Conservation (phyloP, 768 basidiomycete species). For the Rubroboletus satanas region DNA sequence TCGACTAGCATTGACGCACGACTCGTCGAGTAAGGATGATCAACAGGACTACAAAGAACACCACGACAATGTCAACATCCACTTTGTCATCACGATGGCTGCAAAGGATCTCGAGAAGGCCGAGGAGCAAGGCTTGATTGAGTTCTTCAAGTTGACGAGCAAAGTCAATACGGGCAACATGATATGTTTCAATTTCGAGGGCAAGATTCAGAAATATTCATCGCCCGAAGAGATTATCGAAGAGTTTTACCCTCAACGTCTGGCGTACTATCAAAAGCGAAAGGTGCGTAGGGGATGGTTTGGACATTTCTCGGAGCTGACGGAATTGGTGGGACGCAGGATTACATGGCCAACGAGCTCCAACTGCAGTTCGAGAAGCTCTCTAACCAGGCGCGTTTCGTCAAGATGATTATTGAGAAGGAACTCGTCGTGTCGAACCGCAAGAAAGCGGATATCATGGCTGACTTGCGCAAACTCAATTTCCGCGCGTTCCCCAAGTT, state of each 20-base stretch:
- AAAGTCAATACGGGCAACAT: constrained; percentile 93
- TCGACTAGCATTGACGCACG: neutral
- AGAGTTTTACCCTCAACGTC: constrained; percentile 85
- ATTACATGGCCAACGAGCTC: constrained; percentile 78
- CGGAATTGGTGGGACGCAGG: constrained; percentile 42
- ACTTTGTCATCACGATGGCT: constrained; percentile 80
- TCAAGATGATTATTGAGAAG: constrained; percentile 91
- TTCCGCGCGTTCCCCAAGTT: constrained; percentile 93
- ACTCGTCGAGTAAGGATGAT: neutral
- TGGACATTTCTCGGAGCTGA: neutral
- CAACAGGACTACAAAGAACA: constrained; percentile 94
- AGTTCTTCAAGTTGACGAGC: constrained; percentile 85
- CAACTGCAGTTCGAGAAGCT: constrained; percentile 78
- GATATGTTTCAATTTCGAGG: constrained; percentile 96
- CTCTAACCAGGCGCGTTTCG: constrained; percentile 93
- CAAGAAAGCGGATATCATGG: constrained; percentile 82
- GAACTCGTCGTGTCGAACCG: constrained; percentile 80
- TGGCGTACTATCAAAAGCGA: constrained; percentile 92
- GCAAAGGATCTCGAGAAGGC: constrained; percentile 82
- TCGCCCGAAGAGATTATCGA: constrained; percentile 88
- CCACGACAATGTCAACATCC: constrained; percentile 87
- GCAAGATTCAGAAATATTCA: constrained; percentile 92
- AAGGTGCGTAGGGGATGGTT: constrained; percentile 54
- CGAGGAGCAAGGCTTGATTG: constrained; percentile 82
- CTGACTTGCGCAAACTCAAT: constrained; percentile 73